These are phyloP conservation scores for Beta macrorhiza DNA, from an alignment of 179 eudicot genomes.

Conservation along the genomic window DNA sequence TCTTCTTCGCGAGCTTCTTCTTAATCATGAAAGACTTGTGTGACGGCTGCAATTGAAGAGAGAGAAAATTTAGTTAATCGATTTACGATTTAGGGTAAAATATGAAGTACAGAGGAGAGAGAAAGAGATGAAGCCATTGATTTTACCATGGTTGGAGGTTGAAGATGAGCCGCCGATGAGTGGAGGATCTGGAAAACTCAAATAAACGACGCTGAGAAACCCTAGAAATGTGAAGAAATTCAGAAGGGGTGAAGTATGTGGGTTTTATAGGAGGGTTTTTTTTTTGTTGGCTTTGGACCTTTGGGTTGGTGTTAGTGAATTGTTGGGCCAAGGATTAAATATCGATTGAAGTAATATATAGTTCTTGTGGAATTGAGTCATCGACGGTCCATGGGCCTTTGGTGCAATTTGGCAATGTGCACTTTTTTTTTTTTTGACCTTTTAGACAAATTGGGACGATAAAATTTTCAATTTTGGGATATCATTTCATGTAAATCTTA, in stretches of 20 bases:
- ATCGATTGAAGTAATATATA: too few relatives aligned
- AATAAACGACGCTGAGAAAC: background rate
- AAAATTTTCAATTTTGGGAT: too few relatives aligned
- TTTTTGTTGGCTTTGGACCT: background rate
- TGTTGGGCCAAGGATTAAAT: background rate
- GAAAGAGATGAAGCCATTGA: background rate
- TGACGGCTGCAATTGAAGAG: constrained; percentile 35
- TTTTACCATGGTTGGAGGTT: constrained; percentile 17
- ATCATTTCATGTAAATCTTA: too few relatives aligned
- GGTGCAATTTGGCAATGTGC: too few relatives aligned
- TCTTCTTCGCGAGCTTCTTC: constrained; percentile 60
- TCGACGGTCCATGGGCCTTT: too few relatives aligned
- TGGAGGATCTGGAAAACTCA: background rate
- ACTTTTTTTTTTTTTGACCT: too few relatives aligned
- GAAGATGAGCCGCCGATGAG: constrained; percentile 17
- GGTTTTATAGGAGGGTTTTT: constrained; percentile 11
- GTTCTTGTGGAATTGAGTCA: too few relatives aligned
- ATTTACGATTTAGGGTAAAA: background rate
- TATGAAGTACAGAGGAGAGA: background rate
- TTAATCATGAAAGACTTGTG: constrained; percentile 56
- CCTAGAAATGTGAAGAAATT: background rate
- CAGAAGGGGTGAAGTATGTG: background rate
- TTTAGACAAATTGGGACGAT: too few relatives aligned
- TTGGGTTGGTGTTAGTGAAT: background rate
- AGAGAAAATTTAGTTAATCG: background rate